Evolutionary conservation across 768 basidiomycete species (phyloP).

Genomic region (Boletus edulis): DNA sequence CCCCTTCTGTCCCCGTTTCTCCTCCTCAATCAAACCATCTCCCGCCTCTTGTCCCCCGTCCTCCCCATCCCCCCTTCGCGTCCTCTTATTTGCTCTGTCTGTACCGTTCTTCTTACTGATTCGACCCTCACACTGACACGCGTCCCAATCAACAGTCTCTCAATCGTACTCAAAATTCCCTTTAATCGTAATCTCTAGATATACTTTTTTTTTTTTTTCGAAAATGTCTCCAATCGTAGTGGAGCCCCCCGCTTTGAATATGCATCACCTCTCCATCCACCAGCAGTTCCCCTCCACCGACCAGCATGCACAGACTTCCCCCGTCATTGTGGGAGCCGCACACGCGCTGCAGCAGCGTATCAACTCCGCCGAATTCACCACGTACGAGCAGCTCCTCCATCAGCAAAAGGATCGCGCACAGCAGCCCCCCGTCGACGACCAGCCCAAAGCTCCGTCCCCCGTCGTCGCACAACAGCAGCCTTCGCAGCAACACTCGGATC

Average conservation of each 20-base stretch:
- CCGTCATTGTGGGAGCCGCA: slow-evolving; percentile 20
- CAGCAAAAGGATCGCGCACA: slow-evolving; percentile 32
- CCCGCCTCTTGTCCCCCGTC: not conserved
- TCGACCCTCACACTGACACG: slow-evolving; percentile 5
- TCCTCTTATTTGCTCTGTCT: not conserved
- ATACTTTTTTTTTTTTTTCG: slow-evolving; percentile 11
- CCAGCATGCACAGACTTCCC: slow-evolving; percentile 26
- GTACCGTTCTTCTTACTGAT: not conserved
- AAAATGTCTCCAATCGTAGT: slow-evolving; percentile 59
- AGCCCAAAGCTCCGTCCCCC: slow-evolving; percentile 6
- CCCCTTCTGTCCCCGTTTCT: slow-evolving; percentile 27
- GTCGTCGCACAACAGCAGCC: slow-evolving; percentile 15
- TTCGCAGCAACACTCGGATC: slow-evolving; percentile 13
- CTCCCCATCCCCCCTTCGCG: not conserved
- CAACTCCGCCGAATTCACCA: slow-evolving; percentile 26
- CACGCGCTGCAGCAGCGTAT: slow-evolving; percentile 31
- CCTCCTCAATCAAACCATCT: slow-evolving; percentile 17
- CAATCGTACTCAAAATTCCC: slow-evolving; percentile 18
- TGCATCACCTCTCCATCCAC: slow-evolving; percentile 52
- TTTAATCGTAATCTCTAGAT: slow-evolving; percentile 36
- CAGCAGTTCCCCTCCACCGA: slow-evolving; percentile 41
- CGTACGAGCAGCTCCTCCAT: slow-evolving; percentile 30
- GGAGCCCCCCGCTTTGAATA: slow-evolving; percentile 50
- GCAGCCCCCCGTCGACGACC: slow-evolving; percentile 15
- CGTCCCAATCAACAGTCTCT: slow-evolving; percentile 11